phyloP scores from a whole-genome alignment of 805 yeast genomes.

The Candida loeiensis region DNA sequence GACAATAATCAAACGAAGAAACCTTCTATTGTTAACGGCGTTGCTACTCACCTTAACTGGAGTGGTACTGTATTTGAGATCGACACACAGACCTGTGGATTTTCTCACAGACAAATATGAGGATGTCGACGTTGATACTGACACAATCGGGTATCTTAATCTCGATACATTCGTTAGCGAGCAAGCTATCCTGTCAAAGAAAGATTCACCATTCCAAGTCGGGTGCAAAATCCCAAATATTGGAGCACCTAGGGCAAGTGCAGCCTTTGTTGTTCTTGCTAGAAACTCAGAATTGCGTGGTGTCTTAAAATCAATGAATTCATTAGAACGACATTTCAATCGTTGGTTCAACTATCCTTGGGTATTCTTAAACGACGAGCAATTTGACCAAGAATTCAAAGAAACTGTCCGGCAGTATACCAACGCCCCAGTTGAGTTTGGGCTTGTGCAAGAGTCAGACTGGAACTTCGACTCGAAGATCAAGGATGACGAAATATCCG shows the following conservation, averaged over 20 bases:
- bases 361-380: conserved; percentile 81
- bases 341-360: conserved; percentile 94
- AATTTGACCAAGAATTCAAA: conserved; percentile 65
- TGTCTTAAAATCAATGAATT: conserved; percentile 67
- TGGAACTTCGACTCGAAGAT: conserved; percentile 64
- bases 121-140: neutral
- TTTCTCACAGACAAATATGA: neutral
- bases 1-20: neutral
- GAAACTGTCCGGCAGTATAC: conserved; percentile 49
- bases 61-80: neutral
- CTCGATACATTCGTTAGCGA: conserved; percentile 11
- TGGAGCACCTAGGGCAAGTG: conserved; percentile 57
- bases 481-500: conserved; percentile 45
- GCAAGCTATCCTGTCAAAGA: conserved; percentile 15
- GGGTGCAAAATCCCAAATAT: conserved; percentile 54
- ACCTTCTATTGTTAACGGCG: neutral
- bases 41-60: neutral
- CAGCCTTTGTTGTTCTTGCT: conserved; percentile 80
- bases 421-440: conserved; percentile 66
- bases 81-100: neutral
- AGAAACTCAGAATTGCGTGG: conserved; percentile 76
- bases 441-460: conserved; percentile 49
- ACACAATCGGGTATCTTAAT: conserved; percentile 1
- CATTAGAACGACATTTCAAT: conserved; percentile 84
- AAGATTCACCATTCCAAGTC: conserved; percentile 44